A percentile compares a stretch with the other conserved stretches of the same genome.
phyloP scores from a whole-genome alignment of 768 basidiomycete genomes.

The Mycena amicta region DNA sequence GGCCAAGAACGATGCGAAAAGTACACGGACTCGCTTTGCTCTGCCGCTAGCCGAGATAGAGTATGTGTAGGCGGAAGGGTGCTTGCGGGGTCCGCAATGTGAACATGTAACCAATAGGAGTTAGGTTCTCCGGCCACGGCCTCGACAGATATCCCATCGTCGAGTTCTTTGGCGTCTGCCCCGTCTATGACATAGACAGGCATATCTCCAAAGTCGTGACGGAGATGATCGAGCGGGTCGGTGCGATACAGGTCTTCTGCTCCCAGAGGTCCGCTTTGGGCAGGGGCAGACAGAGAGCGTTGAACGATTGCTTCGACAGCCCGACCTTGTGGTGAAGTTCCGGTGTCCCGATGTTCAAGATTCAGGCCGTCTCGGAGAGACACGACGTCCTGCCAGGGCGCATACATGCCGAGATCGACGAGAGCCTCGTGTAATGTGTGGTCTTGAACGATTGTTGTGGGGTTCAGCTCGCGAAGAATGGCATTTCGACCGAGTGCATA shows the following conservation, averaged over 20 bases:
- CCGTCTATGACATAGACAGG: constrained; percentile 91
- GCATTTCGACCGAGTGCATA: constrained; percentile 52
- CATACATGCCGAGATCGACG: constrained; percentile 69
- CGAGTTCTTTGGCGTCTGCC: constrained; percentile 76
- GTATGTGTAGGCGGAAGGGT: constrained; percentile 71
- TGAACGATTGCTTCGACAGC: constrained; percentile 31
- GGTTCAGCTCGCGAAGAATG: constrained; percentile 60
- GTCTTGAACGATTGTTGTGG: constrained; percentile 37
- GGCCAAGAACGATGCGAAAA: constrained; percentile 62
- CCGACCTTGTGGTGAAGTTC: constrained; percentile 26
- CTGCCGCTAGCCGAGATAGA: constrained; percentile 59
- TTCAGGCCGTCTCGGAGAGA: constrained; percentile 42
- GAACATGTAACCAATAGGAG: constrained; percentile 81
- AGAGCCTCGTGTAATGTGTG: constrained; percentile 51
- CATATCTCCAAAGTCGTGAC: constrained; percentile 84
- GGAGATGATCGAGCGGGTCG: constrained; percentile 70
- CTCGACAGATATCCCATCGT: constrained; percentile 91
- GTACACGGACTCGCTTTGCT: constrained; percentile 60
- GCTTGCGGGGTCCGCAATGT: constrained; percentile 91
- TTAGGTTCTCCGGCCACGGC: constrained; percentile 59
- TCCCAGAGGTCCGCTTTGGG: constrained; percentile 42
- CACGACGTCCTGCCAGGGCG: constrained; percentile 79
- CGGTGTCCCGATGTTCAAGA: constrained; percentile 36
- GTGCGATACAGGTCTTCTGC: constrained; percentile 63
- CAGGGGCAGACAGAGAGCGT: constrained; percentile 30